phyloP scores from a whole-genome alignment of 345 rosid species.

The Populus nigra region DNA sequence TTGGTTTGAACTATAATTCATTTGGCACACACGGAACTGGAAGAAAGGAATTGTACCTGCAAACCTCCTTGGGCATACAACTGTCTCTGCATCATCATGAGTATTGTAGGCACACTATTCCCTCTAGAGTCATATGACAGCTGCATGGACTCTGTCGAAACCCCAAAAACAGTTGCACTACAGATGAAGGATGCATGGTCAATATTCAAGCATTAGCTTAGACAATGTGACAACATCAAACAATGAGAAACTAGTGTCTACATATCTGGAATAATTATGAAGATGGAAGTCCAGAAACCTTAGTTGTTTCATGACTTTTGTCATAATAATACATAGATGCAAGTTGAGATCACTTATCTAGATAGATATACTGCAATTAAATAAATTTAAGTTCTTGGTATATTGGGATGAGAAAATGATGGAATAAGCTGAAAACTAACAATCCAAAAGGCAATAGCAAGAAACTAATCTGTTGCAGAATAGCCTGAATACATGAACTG shows the following conservation, averaged over 20 bases:
- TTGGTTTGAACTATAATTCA: background rate
- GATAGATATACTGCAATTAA: background rate
- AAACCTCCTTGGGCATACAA: slow-evolving; percentile 83
- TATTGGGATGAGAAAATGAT: background rate
- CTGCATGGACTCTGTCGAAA: slow-evolving; percentile 96
- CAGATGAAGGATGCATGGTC: slow-evolving; percentile 22
- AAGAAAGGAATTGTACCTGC: slow-evolving; percentile 41
- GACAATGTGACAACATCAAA: background rate
- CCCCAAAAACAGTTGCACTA: slow-evolving; percentile 93
- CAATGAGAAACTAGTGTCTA: background rate
- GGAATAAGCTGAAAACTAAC: background rate
- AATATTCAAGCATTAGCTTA: background rate
- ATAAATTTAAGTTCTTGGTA: background rate
- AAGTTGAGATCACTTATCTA: background rate
- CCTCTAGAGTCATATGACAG: slow-evolving; percentile 89
- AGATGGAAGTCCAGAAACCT: background rate
- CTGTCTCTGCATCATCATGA: slow-evolving; percentile 77
- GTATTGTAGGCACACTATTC: slow-evolving; percentile 88
- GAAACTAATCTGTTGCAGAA: background rate
- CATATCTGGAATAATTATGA: background rate
- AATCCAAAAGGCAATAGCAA: background rate
- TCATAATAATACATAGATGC: background rate
- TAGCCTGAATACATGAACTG: background rate
- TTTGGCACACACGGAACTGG: slow-evolving; percentile 3
- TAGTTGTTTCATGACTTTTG: background rate